Conservation (phyloP, 2,329 filamentous ascomycete genomes). For the Fusarium nisikadoi region DNA sequence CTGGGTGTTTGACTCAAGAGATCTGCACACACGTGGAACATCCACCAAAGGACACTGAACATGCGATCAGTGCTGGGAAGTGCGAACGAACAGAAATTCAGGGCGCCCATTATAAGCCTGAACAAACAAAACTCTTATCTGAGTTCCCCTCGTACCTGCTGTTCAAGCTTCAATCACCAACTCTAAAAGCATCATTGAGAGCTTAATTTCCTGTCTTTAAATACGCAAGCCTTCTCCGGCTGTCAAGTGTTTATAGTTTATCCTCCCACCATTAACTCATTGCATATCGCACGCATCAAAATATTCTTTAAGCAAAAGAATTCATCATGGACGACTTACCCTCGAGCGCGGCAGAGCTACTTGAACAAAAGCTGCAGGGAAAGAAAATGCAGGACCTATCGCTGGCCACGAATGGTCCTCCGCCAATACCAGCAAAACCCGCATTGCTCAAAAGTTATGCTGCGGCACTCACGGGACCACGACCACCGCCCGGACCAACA, state of each 20-base stretch:
- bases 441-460: background rate
- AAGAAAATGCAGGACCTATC: background rate
- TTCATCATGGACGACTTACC: background rate
- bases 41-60: no score
- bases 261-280: no score
- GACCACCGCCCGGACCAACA: background rate
- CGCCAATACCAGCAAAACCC: background rate
- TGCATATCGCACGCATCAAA: background rate
- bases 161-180: background rate
- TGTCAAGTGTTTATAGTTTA: background rate
- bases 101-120: no score
- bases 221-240: background rate
- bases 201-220: background rate
- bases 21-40: background rate
- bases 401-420: background rate
- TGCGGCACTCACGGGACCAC: background rate
- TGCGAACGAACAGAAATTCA: background rate
- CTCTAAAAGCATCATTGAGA: background rate
- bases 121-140: background rate
- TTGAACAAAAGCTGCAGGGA: background rate
- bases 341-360: background rate
- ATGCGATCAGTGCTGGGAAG: no score
- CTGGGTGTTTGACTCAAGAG: background rate
- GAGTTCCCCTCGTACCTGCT: background rate
- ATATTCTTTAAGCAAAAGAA: no score